These are phyloP conservation scores for Cordyceps fumosorosea DNA, from an alignment of 2,329 filamentous ascomycete genomes.

Conservation along the genomic window DNA sequence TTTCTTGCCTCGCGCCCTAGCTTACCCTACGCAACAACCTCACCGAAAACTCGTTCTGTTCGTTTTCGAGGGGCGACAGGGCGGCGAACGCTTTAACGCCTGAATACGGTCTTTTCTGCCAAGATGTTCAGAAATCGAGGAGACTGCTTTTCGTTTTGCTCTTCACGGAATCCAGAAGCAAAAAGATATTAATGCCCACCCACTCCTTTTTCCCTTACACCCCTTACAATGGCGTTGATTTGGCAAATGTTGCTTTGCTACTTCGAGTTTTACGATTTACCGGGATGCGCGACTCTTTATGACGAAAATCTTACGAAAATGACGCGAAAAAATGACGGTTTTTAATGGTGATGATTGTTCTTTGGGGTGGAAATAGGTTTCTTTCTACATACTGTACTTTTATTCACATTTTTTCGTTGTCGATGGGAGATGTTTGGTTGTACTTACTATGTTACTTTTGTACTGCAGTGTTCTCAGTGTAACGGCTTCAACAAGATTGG, in stretches of 20 bases:
- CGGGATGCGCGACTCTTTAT: background rate
- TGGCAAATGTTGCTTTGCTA: background rate
- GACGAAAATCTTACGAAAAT: background rate
- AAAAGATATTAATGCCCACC: background rate
- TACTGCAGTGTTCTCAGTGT: background rate
- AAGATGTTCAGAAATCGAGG: background rate
- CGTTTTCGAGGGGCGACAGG: too few species aligned
- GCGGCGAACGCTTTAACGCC: background rate
- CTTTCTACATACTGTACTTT: slow-evolving; percentile 3
- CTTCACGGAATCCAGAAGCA: background rate
- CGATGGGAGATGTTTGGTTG: background rate
- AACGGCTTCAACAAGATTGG: slow-evolving; percentile 10
- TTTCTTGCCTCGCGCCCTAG: background rate
- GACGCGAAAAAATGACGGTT: background rate
- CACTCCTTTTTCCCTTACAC: background rate
- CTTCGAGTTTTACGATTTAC: background rate
- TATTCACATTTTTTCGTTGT: background rate
- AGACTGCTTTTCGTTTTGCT: background rate
- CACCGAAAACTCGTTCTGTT: too few species aligned
- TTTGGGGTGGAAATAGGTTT: background rate
- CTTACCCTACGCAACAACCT: background rate
- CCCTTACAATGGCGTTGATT: background rate
- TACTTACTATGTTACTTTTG: background rate
- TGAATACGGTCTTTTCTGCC: background rate
- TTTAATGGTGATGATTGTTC: background rate